These are phyloP conservation scores for Apiospora kogelbergensis DNA, from an alignment of 2,329 filamentous ascomycete genomes.

Conservation along the genomic window DNA sequence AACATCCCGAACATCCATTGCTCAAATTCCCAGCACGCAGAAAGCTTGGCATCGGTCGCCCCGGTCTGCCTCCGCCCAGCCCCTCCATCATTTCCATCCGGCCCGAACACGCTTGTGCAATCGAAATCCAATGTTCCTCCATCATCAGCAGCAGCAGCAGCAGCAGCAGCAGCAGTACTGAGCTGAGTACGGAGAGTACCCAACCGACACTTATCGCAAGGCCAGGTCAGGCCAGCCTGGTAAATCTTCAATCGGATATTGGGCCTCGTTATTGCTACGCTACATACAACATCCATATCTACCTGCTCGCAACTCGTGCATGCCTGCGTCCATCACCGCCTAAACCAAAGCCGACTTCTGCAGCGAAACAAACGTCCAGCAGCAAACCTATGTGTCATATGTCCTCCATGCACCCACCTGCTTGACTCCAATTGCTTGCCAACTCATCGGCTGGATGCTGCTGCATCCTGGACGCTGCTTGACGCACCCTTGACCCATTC, in stretches of 20 bases:
- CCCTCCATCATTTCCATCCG: slow-evolving; percentile 8
- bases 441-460: slow-evolving; percentile 1
- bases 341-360: background rate
- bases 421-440: background rate
- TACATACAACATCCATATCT: too few relatives aligned
- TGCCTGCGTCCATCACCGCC: background rate
- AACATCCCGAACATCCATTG: background rate
- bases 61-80: slow-evolving; percentile 1
- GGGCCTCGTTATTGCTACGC: background rate
- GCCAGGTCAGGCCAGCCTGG: background rate
- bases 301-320: background rate
- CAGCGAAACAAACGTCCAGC: background rate
- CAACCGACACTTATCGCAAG: background rate
- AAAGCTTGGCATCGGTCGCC: slow-evolving; percentile 4
- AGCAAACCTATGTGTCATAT: background rate
- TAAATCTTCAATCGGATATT: background rate
- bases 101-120: slow-evolving; percentile 6
- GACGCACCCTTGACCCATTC: background rate
- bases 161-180: background rate
- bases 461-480: background rate
- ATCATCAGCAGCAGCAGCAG: background rate
- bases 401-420: background rate
- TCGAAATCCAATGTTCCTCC: background rate
- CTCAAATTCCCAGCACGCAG: background rate
- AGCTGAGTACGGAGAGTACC: too few relatives aligned